A percentile compares a stretch with the other conserved stretches of the same genome.
Evolutionary conservation across 148 eudicot genomes (phyloP).

Genomic region (Silene latifolia): DNA sequence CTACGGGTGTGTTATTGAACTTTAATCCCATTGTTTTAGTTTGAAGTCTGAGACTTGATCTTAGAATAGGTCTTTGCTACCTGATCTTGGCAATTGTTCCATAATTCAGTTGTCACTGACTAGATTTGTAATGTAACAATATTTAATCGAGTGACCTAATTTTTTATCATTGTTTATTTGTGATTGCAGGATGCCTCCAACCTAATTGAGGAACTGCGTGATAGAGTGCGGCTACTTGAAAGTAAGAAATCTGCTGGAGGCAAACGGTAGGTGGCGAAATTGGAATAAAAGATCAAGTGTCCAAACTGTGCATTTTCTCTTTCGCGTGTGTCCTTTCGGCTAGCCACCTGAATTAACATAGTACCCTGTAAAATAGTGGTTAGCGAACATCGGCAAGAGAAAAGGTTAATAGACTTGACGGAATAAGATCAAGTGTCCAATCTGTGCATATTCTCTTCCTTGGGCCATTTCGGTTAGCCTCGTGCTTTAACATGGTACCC

Average conservation of each 20-base stretch:
- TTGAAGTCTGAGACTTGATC: background rate
- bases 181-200: constrained; percentile 53
- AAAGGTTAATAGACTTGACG: background rate
- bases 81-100: no score
- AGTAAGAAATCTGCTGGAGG: constrained; percentile 7
- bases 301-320: background rate
- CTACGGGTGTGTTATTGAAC: constrained; percentile 41
- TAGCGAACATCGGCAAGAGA: background rate
- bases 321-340: background rate
- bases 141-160: background rate
- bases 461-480: background rate
- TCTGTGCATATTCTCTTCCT: constrained; percentile 6
- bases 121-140: background rate
- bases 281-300: background rate
- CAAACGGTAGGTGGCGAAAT: constrained; percentile 9
- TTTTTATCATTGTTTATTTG: background rate
- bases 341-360: background rate
- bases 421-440: constrained; percentile 2
- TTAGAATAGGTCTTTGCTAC: background rate
- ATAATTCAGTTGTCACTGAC: no score
- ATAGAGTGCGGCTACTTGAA: constrained; percentile 46
- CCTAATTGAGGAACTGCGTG: constrained; percentile 52
- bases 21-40: background rate
- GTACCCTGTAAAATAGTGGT: background rate
- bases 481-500: background rate